Conservation (phyloP, 2,329 filamentous ascomycete genomes). For the Trichophyton rubrum region DNA sequence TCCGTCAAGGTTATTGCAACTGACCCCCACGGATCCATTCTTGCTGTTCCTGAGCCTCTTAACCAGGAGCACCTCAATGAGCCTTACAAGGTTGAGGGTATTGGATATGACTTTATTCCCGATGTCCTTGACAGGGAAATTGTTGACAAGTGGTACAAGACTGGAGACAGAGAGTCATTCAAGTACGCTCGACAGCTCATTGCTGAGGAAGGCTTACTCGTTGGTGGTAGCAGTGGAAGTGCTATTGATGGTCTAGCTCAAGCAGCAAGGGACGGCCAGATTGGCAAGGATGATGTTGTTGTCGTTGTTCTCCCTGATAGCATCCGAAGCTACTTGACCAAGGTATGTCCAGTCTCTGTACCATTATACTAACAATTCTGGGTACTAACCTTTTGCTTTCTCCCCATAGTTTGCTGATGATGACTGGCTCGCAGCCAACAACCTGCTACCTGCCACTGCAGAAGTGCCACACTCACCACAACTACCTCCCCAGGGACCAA, state of each 20-base stretch:
- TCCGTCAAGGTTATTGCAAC: conserved; percentile 82
- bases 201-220: conserved; percentile 82
- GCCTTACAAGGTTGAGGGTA: conserved; percentile 94
- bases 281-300: conserved; percentile 72
- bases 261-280: conserved; percentile 55
- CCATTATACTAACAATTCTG: not conserved
- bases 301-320: conserved; percentile 90
- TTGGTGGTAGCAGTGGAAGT: conserved; percentile 86
- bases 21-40: conserved; percentile 81
- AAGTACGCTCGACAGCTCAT: conserved; percentile 80
- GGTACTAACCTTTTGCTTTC: not conserved
- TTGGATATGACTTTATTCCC: conserved; percentile 96
- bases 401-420: conserved; percentile 69
- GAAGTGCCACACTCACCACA: conserved; percentile 23
- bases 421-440: conserved; percentile 95
- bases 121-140: conserved; percentile 71
- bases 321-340: conserved; percentile 92
- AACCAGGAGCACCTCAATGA: conserved; percentile 73
- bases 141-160: conserved; percentile 97
- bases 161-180: conserved; percentile 84
- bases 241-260: conserved; percentile 72
- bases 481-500: conserved; percentile 26
- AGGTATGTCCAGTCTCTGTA: conserved; percentile 35
- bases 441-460: conserved; percentile 56
- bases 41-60: conserved; percentile 66